Conservation (phyloP, 441 rosid genomes). For the Populus hybrid region DNA sequence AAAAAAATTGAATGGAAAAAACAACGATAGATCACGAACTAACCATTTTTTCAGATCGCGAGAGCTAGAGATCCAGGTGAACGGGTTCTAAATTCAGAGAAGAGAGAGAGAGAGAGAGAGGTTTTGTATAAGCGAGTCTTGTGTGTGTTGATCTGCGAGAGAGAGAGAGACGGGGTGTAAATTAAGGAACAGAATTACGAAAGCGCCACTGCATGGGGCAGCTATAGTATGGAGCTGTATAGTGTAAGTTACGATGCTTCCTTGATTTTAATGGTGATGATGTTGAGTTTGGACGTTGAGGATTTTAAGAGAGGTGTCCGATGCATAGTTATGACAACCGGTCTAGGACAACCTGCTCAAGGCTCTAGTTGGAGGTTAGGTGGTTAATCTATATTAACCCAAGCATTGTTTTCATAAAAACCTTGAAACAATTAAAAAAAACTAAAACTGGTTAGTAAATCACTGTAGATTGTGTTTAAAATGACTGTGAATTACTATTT, state of each 20-base stretch:
- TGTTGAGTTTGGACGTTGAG: background rate
- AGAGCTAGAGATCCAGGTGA: constrained; percentile 26
- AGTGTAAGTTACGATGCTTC: background rate
- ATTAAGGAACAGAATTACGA: constrained; percentile 22
- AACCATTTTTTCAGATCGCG: constrained; percentile 52
- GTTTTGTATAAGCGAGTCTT: constrained; percentile 2
- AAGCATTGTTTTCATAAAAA: no score
- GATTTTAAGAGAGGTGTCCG: background rate
- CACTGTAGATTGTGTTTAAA: no score
- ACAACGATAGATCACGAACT: constrained; percentile 31
- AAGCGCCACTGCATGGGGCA: constrained; percentile 22
- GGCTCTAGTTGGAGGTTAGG: no score
- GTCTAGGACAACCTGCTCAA: no score
- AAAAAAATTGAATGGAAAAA: no score
- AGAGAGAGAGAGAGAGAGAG: no score
- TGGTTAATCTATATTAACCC: no score
- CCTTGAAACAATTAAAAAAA: no score
- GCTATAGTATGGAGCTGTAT: background rate
- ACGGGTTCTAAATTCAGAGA: background rate
- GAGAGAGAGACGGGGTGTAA: constrained; percentile 16
- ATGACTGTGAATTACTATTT: no score
- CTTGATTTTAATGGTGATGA: background rate
- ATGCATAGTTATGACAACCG: background rate
- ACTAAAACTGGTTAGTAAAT: no score
- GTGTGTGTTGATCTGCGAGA: constrained; percentile 10